phyloP scores from a whole-genome alignment of 176 grass and related monocot species.

The Ensete ventricosum region DNA sequence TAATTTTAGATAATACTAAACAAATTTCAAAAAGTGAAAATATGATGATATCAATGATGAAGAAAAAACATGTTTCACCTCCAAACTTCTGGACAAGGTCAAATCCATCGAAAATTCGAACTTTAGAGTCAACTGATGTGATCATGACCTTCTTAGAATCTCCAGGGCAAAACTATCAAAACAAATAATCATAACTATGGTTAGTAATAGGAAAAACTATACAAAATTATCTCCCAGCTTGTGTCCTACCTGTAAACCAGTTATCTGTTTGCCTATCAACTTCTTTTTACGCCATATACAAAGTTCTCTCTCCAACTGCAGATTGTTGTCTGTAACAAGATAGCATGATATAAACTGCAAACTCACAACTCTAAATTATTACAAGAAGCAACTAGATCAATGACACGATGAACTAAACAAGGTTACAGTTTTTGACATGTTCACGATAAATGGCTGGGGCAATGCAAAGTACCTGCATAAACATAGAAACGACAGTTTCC shows the following conservation, averaged over 20 bases:
- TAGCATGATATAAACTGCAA: not conserved
- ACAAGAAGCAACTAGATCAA: not conserved
- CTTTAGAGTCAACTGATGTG: slow-evolving; percentile 5
- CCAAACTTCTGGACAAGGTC: not conserved
- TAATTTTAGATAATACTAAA: not conserved
- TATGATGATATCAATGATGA: not conserved
- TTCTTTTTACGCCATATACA: not conserved
- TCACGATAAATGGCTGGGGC: not conserved
- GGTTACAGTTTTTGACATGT: too few relatives aligned
- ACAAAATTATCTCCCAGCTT: not conserved
- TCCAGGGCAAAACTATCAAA: slow-evolving; percentile 8
- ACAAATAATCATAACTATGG: not conserved
- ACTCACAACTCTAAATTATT: not conserved
- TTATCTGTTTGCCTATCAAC: not conserved
- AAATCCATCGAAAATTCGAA: slow-evolving; percentile 1
- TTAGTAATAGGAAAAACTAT: not conserved
- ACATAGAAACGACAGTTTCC: slow-evolving; percentile 4
- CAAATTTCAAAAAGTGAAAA: not conserved
- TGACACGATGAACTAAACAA: not conserved
- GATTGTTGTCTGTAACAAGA: not conserved
- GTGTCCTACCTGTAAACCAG: slow-evolving; percentile 7
- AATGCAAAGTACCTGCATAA: not conserved
- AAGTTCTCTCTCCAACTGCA: not conserved
- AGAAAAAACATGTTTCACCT: not conserved
- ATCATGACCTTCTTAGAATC: not conserved